Evolutionary conservation across 139 green algal species (phyloP), one percentile per base, ranked within the genome.

Genomic region (Coelastrella sp.): DNA sequence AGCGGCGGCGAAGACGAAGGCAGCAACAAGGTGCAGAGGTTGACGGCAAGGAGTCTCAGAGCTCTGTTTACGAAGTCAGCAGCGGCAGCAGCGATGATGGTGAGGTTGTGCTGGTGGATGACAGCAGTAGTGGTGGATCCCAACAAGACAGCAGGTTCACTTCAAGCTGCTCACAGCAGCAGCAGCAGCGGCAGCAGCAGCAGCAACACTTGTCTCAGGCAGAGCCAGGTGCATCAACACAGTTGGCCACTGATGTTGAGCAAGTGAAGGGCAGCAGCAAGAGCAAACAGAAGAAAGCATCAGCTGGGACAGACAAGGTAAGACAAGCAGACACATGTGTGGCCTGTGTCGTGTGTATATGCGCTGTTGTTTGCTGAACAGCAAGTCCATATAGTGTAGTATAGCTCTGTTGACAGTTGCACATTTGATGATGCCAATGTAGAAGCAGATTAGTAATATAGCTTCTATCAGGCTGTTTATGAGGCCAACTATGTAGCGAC

Each of bases 151-250:
- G 19, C 67, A 11, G 87, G 86, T 13, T 93, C 94, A 3, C 27
- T 63, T 9, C 91, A 96, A 83, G 67, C 96, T n/a, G n/a, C n/a
- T n/a, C n/a, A n/a, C n/a, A n/a, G 25, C 83, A 23, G 76, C 85
- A 2, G 93, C 88, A 2, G 53, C 53, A 27, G 2, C 53, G 53
- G 1, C 17, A 27, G 53, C 53, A 27, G 17, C 4, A 27, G 53
- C 53, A 27, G 53, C 53, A 32, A 21, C 53, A 7, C 19, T 27
- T 32, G 53, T 9, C 53, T 32, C 53, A 64, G 17, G 48, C 53
- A 64, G 53, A 19, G 30, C 19, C 32, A 21, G n/a, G n/a, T n/a
- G n/a, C n/a, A n/a, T n/a, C n/a, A n/a, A n/a, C n/a, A n/a, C n/a
- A n/a, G n/a, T n/a, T n/a, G n/a, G n/a, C n/a, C n/a, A n/a, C n/a